Evolutionary conservation across 2,329 filamentous ascomycete genomes (phyloP).

Genomic region (Penicillium fuscoglaucum): DNA sequence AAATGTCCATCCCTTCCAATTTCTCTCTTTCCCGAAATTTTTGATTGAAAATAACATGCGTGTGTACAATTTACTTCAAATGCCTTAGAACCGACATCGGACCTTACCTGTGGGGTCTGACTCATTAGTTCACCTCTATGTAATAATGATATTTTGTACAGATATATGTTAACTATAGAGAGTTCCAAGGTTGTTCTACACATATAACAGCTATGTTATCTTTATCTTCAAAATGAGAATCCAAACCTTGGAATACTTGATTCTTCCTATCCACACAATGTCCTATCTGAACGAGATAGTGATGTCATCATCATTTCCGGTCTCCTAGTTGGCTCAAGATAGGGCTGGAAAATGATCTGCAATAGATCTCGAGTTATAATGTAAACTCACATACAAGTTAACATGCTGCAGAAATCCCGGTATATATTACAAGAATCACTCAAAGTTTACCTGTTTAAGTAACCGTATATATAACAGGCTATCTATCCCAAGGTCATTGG

Average conservation of each 20-base stretch:
- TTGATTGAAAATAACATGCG: not conserved
- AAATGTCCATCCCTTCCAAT: constrained; percentile 1
- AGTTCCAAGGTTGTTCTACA: not conserved
- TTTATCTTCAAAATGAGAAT: not conserved
- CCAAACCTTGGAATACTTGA: too few species aligned
- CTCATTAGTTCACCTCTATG: constrained; percentile 2
- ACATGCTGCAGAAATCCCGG: not conserved
- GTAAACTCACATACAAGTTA: not conserved
- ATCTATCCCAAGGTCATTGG: too few species aligned
- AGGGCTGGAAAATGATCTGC: not conserved
- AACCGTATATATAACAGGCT: not conserved
- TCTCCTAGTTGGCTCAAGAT: not conserved
- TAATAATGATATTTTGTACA: not conserved
- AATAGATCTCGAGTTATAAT: not conserved
- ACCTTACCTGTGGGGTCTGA: constrained; percentile 7
- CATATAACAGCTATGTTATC: not conserved
- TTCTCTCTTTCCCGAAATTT: not conserved
- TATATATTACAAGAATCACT: not conserved
- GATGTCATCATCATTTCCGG: constrained; percentile 1
- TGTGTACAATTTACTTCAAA: not conserved
- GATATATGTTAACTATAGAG: not conserved
- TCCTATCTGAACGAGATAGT: not conserved
- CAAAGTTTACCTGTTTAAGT: not conserved
- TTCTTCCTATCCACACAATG: not conserved
- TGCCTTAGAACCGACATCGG: constrained; percentile 6